Evolutionary conservation across 805 yeast genomes (phyloP).

Genomic region (Hanseniaspora vineae): DNA sequence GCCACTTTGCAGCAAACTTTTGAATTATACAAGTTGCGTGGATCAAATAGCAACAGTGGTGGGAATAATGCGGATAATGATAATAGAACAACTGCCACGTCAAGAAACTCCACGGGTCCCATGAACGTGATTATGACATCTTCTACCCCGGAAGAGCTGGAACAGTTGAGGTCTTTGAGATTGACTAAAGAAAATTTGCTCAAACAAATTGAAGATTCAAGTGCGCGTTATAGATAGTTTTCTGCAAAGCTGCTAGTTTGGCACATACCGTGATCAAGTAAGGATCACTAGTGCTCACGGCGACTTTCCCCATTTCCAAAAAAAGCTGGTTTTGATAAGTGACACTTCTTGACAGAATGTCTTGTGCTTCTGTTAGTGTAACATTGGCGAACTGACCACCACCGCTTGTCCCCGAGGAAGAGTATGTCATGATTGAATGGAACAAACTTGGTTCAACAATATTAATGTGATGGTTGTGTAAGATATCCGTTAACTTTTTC

Average conservation of each 20-base stretch:
- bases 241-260: conserved; percentile 49
- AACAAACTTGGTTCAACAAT: conserved; percentile 21
- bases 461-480: conserved; percentile 27
- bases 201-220: conserved; percentile 10
- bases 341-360: conserved; percentile 47
- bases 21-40: conserved; percentile 17
- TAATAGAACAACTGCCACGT: conserved; percentile 1
- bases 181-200: conserved; percentile 12
- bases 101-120: conserved; percentile 9
- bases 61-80: neutral
- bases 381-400: neutral
- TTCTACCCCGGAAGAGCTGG: conserved; percentile 21
- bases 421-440: conserved; percentile 24
- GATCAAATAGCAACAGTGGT: conserved; percentile 11
- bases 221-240: conserved; percentile 13
- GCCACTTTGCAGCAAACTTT: conserved; percentile 18
- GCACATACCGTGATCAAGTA: conserved; percentile 46
- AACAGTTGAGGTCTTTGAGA: conserved; percentile 16
- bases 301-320: conserved; percentile 43
- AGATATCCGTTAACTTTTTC: conserved; percentile 26
- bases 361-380: conserved; percentile 29
- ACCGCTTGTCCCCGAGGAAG: neutral
- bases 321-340: conserved; percentile 51
- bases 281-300: conserved; percentile 58
- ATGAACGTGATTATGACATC: conserved; percentile 21